phyloP scores from a whole-genome alignment of 345 rosid genomes.

The Kandelia obovata region DNA sequence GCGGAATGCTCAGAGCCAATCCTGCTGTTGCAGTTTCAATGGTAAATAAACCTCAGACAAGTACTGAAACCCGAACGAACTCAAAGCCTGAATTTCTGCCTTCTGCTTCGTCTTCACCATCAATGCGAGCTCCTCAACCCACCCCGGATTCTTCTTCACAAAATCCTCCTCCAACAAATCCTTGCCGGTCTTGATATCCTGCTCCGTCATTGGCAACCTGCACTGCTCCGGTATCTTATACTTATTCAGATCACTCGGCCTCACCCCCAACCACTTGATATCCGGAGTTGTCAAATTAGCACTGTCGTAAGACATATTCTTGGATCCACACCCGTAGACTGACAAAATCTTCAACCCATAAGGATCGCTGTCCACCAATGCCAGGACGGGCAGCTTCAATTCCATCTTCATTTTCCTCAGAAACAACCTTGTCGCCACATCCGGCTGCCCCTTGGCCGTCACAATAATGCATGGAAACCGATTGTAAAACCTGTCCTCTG shows the following conservation, averaged over 20 bases:
- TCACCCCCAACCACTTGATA: slow-evolving; percentile 90
- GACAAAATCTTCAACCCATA: slow-evolving; percentile 91
- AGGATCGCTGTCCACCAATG: slow-evolving; percentile 95
- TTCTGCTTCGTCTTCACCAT: slow-evolving; percentile 96
- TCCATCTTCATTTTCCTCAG: slow-evolving; percentile 92
- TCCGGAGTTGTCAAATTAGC: slow-evolving; percentile 93
- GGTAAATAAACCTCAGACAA: slow-evolving; percentile 96
- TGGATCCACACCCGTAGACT: slow-evolving; percentile 94
- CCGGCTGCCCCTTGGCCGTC: slow-evolving; percentile 94
- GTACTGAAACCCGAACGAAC: slow-evolving; percentile 92
- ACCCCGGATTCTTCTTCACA: slow-evolving; percentile 96
- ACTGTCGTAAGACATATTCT: slow-evolving; percentile 97
- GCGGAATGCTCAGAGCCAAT: slow-evolving; percentile 62
- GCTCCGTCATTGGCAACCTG: slow-evolving; percentile 94
- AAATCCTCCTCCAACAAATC: slow-evolving; percentile 94
- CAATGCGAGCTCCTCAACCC: slow-evolving; percentile 96
- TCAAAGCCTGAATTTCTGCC: slow-evolving; percentile 98
- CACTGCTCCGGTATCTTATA: slow-evolving; percentile 88
- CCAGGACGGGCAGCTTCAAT: slow-evolving; percentile 86
- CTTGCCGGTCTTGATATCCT: slow-evolving; percentile 97
- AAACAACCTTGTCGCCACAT: slow-evolving; percentile 93
- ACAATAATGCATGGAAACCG: slow-evolving; percentile 93
- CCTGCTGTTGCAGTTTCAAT: slow-evolving; percentile 93
- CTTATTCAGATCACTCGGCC: slow-evolving; percentile 94
- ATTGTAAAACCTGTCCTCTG: slow-evolving; percentile 92